Percentiles rank a stretch among this genome's conserved stretches.
phyloP scores from a whole-genome alignment of 768 basidiomycete species.

The Pisolithus orientalis region DNA sequence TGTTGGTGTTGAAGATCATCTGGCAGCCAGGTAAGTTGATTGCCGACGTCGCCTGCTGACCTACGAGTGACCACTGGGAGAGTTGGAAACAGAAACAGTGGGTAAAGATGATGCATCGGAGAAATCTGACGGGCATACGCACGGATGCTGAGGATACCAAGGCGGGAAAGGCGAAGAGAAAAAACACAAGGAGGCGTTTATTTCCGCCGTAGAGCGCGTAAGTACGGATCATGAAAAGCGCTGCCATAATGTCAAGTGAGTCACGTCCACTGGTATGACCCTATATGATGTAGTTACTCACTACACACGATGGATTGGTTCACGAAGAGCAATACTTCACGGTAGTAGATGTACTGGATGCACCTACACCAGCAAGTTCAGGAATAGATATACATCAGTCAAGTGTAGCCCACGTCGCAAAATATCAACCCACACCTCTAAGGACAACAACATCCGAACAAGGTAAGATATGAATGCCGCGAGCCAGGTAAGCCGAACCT shows the following conservation, averaged over 20 bases:
- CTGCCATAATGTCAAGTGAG: slow-evolving; percentile 15
- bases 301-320: slow-evolving; percentile 43
- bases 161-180: slow-evolving; percentile 28
- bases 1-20: slow-evolving; percentile 1
- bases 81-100: not conserved
- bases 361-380: slow-evolving; percentile 29
- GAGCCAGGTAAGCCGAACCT: not conserved
- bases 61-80: slow-evolving; percentile 39
- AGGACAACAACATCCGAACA: not conserved
- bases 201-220: slow-evolving; percentile 44
- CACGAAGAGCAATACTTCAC: slow-evolving; percentile 35
- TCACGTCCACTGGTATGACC: not conserved
- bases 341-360: slow-evolving; percentile 30
- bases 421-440: slow-evolving; percentile 2
- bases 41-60: slow-evolving; percentile 27
- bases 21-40: slow-evolving; percentile 24
- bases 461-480: not conserved
- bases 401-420: not conserved
- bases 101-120: not conserved
- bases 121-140: slow-evolving; percentile 12
- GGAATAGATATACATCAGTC: not conserved
- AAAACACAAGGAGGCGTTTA: slow-evolving; percentile 28
- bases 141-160: slow-evolving; percentile 32
- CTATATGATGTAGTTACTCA: slow-evolving; percentile 20
- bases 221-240: slow-evolving; percentile 41